phyloP scores from a whole-genome alignment of 352 stramenopile species.

The Globisporangium mamillatum region DNA sequence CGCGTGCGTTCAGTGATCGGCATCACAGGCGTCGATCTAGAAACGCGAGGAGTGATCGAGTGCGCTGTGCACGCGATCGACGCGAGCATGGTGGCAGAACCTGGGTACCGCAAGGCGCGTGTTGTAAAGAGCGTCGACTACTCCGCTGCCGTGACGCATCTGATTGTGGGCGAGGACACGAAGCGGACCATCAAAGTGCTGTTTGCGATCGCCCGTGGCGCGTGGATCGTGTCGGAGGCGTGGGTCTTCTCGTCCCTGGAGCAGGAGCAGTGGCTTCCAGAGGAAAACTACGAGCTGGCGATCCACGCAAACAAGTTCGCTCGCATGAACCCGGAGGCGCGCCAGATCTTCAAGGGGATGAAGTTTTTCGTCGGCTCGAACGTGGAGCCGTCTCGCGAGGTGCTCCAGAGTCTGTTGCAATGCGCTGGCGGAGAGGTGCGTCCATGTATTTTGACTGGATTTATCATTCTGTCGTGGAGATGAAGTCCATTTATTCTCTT shows the following conservation, averaged over 20 bases:
- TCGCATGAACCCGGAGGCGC: conserved; percentile 40
- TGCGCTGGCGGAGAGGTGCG: conserved; percentile 61
- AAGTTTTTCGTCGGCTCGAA: conserved; percentile 77
- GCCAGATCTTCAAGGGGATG: conserved; percentile 55
- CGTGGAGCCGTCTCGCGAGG: conserved; percentile 67
- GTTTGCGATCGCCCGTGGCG: conserved; percentile 76
- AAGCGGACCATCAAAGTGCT: conserved; percentile 85
- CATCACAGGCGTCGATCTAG: conserved; percentile 68
- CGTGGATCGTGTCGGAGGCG: conserved; percentile 76
- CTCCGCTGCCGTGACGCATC: conserved; percentile 63
- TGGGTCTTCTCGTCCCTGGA: conserved; percentile 83
- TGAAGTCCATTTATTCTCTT: neutral
- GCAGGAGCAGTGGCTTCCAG: conserved; percentile 62
- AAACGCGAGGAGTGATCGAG: conserved; percentile 57
- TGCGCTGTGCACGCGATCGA: conserved; percentile 81
- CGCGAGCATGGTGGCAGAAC: conserved; percentile 44
- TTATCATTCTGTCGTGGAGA: neutral
- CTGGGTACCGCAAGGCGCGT: conserved; percentile 54
- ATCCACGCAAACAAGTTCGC: conserved; percentile 49
- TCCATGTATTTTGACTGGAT: neutral
- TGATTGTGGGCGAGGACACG: conserved; percentile 63
- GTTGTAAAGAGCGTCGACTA: conserved; percentile 83
- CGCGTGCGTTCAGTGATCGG: conserved; percentile 61
- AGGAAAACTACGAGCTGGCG: conserved; percentile 62
- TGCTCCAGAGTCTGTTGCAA: conserved; percentile 71